Evolutionary conservation across 768 basidiomycete genomes (phyloP).

Genomic region (Boletus patriciae): DNA sequence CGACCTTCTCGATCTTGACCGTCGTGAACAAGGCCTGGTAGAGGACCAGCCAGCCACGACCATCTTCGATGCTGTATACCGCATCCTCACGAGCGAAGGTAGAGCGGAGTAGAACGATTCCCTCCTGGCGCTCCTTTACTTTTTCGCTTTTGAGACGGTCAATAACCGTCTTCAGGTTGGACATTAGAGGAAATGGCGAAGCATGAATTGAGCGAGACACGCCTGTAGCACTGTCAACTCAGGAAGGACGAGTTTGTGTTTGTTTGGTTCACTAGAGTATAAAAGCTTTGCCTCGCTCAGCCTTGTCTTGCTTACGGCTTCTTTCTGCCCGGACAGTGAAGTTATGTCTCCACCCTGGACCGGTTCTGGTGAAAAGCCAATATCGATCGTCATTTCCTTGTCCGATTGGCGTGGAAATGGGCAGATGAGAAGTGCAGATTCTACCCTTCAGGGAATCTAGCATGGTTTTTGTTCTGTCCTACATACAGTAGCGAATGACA

Average conservation of each 20-base stretch:
- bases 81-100: slow-evolving; percentile 51
- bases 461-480: slow-evolving; percentile 38
- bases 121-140: slow-evolving; percentile 69
- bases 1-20: slow-evolving; percentile 61
- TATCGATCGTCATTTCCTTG: slow-evolving; percentile 47
- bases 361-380: slow-evolving; percentile 84
- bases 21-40: slow-evolving; percentile 72
- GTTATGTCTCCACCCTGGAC: slow-evolving; percentile 57
- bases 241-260: slow-evolving; percentile 22
- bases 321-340: slow-evolving; percentile 78
- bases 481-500: slow-evolving; percentile 18
- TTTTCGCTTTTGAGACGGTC: slow-evolving; percentile 59
- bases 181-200: slow-evolving; percentile 28
- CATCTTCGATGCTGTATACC: slow-evolving; percentile 39
- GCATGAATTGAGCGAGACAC: slow-evolving; percentile 12
- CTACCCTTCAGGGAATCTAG: slow-evolving; percentile 28
- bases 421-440: slow-evolving; percentile 44
- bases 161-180: slow-evolving; percentile 49
- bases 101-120: slow-evolving; percentile 49
- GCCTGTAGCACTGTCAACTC: slow-evolving; percentile 14
- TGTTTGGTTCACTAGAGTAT: slow-evolving; percentile 32
- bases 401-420: slow-evolving; percentile 59
- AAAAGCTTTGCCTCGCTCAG: slow-evolving; percentile 12
- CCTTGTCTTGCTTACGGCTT: slow-evolving; percentile 41
- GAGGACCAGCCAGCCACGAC: slow-evolving; percentile 58